Conservation (phyloP, 768 basidiomycete species). For the Chalciporus piperatus region DNA sequence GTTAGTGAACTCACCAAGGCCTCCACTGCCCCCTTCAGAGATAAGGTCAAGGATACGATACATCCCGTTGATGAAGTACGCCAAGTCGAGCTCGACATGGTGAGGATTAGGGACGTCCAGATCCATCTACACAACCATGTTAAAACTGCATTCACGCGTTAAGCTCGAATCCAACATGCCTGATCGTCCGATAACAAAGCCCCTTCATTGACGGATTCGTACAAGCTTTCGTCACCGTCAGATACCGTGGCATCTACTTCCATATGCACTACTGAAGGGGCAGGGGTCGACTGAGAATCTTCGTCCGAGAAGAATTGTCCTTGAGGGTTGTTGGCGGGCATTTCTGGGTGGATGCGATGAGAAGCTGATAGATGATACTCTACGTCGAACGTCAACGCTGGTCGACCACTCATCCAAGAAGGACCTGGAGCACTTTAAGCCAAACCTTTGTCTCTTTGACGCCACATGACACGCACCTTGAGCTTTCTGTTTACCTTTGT, state of each 20-base stretch:
- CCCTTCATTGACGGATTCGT: not conserved
- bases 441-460: not conserved
- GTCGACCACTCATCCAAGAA: not conserved
- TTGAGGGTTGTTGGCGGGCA: not conserved
- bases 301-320: not conserved
- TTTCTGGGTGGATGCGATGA: not conserved
- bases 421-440: not conserved
- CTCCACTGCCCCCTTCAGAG: constrained; percentile 47
- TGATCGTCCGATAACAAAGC: not conserved
- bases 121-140: constrained; percentile 19
- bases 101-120: constrained; percentile 2
- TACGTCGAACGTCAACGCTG: not conserved
- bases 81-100: constrained; percentile 20
- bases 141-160: not conserved
- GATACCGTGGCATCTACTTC: not conserved
- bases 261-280: not conserved
- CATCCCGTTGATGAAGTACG: constrained; percentile 40
- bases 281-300: not conserved
- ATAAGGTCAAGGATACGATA: constrained; percentile 55
- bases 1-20: constrained; percentile 41
- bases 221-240: not conserved
- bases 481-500: not conserved
- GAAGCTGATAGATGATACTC: not conserved
- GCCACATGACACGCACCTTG: not conserved
- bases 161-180: not conserved